Evolutionary conservation across 2,329 filamentous ascomycete genomes (phyloP), one percentile per base, ranked within the genome.

Genomic region (Beauveria sp.): DNA sequence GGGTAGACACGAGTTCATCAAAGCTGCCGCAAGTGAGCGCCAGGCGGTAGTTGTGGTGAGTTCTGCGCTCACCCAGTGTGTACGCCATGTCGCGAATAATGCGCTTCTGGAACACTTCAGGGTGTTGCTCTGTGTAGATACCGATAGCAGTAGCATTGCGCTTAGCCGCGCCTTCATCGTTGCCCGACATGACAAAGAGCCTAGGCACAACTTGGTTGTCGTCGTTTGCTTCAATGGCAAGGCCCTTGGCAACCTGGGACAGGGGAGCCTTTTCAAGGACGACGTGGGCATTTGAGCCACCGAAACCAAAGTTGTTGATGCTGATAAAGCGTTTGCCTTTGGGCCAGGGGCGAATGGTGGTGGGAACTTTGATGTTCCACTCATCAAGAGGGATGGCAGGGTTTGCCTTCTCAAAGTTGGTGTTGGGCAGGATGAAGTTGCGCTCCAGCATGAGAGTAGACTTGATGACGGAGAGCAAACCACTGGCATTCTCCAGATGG

Each of bases 381-480:
- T 79, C 73, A 45, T 78, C 75, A 60, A 78, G 78, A 0, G 78
- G 77, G 9, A 81, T 82, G 65, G 74, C 77, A 24, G 73, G 73
- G 60, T 82, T 83, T 1, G 78, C 75, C 26, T 75, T 68, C 66
- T 81, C 76, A 66, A 81, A 82, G 66, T 81, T 77, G 59, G 76
- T 70, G 63, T 81, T 82, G 6, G 80, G 80, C 12, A 79, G 70
- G 30, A 83, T 76, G 61, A 80, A 78, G 5, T 76, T 77, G 58
- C 77, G 74, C 64, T 83, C 79, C 1, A 83, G 73, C 74, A 80
- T 80, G 62, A 83, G 63, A 1, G 77, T 75, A 0, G 79, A 76
- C 68, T 84, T 84, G 64, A 84, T 80, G 20, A 84, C 68, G 4
- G 76, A 78, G 1, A 78, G 74, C 20, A 83, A 76, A n/a, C 81